phyloP scores from a whole-genome alignment of 129 eudicot species.

The Pseudognaphalium luteoalbum region DNA sequence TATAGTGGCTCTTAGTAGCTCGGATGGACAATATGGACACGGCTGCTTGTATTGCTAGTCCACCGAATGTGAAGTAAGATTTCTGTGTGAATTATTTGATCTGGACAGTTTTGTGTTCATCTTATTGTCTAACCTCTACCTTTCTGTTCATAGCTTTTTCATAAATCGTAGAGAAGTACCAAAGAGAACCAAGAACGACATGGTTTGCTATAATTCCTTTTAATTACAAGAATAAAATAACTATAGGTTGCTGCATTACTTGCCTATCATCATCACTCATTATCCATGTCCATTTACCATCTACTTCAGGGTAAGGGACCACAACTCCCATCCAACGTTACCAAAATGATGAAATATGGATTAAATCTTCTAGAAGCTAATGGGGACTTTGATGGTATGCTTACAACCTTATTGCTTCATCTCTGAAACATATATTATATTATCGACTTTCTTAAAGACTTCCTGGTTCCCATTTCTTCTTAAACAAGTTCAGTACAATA shows the following conservation, averaged over 20 bases:
- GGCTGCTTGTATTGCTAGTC: slow-evolving; percentile 37
- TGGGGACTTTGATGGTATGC: slow-evolving; percentile 50
- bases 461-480: neutral
- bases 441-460: neutral
- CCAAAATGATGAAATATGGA: slow-evolving; percentile 49
- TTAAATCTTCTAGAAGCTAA: slow-evolving; percentile 43
- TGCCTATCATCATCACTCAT: neutral
- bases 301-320: slow-evolving; percentile 36
- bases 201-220: slow-evolving; percentile 30
- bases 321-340: slow-evolving; percentile 47
- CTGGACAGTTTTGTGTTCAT: neutral
- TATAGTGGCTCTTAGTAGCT: slow-evolving; percentile 43
- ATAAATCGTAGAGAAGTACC: slow-evolving; percentile 30
- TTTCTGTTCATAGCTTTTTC: slow-evolving; percentile 28
- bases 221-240: neutral
- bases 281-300: slow-evolving; percentile 20
- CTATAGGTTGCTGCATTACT: neutral
- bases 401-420: slow-evolving; percentile 5
- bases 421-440: slow-evolving; percentile 17
- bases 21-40: slow-evolving; percentile 34
- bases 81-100: neutral
- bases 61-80: slow-evolving; percentile 24
- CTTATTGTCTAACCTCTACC: neutral
- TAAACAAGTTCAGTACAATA: slow-evolving; percentile 31
- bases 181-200: slow-evolving; percentile 28